These are phyloP conservation scores for Syzygium grande DNA, from an alignment of 345 rosid genomes.

Conservation along the genomic window DNA sequence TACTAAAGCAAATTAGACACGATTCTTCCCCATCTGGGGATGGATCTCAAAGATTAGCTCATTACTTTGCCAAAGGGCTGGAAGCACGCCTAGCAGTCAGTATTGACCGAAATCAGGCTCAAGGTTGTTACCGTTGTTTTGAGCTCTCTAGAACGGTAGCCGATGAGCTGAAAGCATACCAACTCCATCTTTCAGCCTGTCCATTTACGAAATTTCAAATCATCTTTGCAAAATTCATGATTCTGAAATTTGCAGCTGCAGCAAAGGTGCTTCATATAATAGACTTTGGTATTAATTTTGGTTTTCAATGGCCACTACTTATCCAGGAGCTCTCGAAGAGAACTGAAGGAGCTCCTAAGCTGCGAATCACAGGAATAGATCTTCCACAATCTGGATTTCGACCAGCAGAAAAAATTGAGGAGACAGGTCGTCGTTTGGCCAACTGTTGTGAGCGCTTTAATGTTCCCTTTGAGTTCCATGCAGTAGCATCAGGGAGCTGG, in stretches of 20 bases:
- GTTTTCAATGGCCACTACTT: slow-evolving; percentile 88
- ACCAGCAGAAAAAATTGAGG: slow-evolving; percentile 59
- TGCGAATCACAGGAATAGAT: slow-evolving; percentile 83
- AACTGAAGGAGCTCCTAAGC: slow-evolving; percentile 45
- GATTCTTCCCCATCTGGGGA: slow-evolving; percentile 62
- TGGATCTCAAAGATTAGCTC: slow-evolving; percentile 73
- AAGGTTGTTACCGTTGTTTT: slow-evolving; percentile 14
- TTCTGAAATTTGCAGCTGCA: slow-evolving; percentile 35
- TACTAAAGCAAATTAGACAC: slow-evolving; percentile 69
- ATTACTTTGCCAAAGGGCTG: slow-evolving; percentile 76
- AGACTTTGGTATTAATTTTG: slow-evolving; percentile 77
- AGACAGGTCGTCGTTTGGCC: slow-evolving; percentile 61
- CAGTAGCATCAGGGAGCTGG: slow-evolving; percentile 57
- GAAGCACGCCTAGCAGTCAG: slow-evolving; percentile 61
- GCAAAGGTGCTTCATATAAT: slow-evolving; percentile 63
- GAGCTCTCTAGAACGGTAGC: slow-evolving; percentile 31
- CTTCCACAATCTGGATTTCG: slow-evolving; percentile 67
- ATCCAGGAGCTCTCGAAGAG: slow-evolving; percentile 44
- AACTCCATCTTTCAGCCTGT: slow-evolving; percentile 31
- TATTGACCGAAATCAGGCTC: slow-evolving; percentile 23
- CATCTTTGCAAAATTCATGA: slow-evolving; percentile 37
- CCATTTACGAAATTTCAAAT: slow-evolving; percentile 63
- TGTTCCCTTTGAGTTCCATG: slow-evolving; percentile 71
- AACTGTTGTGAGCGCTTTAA: slow-evolving; percentile 61
- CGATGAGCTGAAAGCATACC: slow-evolving; percentile 49